phyloP scores from a whole-genome alignment of 139 green algal genomes.

The Coelastrella sp. region DNA sequence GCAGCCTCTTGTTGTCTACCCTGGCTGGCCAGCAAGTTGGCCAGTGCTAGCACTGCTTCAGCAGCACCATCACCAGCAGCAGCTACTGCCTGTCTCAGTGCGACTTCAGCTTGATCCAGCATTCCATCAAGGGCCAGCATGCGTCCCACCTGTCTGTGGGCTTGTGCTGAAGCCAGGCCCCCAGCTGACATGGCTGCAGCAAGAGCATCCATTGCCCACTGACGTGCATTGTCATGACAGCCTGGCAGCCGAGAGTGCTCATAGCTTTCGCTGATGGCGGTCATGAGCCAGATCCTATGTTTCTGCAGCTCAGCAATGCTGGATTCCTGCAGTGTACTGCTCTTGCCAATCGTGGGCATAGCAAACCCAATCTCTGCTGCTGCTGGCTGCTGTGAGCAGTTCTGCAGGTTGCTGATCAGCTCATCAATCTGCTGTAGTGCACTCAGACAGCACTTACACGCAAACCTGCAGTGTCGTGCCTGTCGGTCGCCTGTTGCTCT shows the following conservation, averaged over 20 bases:
- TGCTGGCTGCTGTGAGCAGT: background rate
- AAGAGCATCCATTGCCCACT: conserved; percentile 46
- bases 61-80: background rate
- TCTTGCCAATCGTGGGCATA: background rate
- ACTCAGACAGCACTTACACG: conserved; percentile 41
- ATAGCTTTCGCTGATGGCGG: conserved; percentile 52
- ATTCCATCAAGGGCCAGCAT: conserved; percentile 16
- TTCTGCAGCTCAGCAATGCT: conserved; percentile 13
- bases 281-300: conserved; percentile 52
- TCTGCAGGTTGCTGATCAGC: conserved; percentile 14
- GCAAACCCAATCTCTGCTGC: background rate
- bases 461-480: conserved; percentile 23
- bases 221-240: conserved; percentile 11
- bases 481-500: conserved; percentile 32
- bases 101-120: conserved; percentile 26
- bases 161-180: background rate
- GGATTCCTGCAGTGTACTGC: background rate
- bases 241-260: conserved; percentile 47
- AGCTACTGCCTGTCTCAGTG: conserved; percentile 21
- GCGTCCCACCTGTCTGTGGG: conserved; percentile 36
- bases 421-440: background rate
- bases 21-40: conserved; percentile 6
- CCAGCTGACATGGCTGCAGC: conserved; percentile 7
- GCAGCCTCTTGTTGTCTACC: conserved; percentile 23
- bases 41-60: conserved; percentile 29